These are phyloP conservation scores for Phialophora expanda DNA, from an alignment of 2,329 filamentous ascomycete genomes.

Conservation along the genomic window DNA sequence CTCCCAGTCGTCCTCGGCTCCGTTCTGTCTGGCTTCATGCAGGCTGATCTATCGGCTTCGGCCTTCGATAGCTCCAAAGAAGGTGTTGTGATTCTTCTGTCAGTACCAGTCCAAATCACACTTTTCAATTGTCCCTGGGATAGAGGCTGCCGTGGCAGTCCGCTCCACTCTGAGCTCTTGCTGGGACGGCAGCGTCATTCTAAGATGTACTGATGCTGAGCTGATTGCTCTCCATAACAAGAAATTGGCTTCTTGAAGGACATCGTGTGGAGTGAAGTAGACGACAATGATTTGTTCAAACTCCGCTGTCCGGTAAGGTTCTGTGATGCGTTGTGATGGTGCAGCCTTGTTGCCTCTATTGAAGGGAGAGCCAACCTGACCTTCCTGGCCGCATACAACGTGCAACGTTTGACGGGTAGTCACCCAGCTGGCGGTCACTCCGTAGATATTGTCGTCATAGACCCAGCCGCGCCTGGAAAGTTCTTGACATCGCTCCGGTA, in stretches of 20 bases:
- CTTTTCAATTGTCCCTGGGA: neutral
- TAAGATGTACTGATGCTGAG: neutral
- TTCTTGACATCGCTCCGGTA: conserved; percentile 15
- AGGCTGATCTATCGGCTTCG: neutral
- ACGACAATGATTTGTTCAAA: neutral
- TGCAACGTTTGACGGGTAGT: neutral
- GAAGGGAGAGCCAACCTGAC: neutral
- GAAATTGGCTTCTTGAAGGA: neutral
- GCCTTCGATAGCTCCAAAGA: neutral
- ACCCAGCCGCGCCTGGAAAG: neutral
- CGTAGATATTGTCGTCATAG: conserved; percentile 7
- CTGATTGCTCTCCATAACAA: neutral
- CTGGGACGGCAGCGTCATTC: neutral
- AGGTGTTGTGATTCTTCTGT: neutral
- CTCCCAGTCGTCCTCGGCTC: neutral
- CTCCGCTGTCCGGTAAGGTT: neutral
- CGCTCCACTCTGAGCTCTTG: neutral
- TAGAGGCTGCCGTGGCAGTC: neutral
- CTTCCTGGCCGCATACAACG: neutral
- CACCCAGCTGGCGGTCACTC: neutral
- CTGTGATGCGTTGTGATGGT: neutral
- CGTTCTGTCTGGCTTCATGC: neutral
- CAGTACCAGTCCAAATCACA: neutral
- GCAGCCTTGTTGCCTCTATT: neutral
- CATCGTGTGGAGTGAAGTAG: neutral